Evolutionary conservation across 495 filamentous ascomycete species (phyloP).

Genomic region (Trichocladium antarcticum): DNA sequence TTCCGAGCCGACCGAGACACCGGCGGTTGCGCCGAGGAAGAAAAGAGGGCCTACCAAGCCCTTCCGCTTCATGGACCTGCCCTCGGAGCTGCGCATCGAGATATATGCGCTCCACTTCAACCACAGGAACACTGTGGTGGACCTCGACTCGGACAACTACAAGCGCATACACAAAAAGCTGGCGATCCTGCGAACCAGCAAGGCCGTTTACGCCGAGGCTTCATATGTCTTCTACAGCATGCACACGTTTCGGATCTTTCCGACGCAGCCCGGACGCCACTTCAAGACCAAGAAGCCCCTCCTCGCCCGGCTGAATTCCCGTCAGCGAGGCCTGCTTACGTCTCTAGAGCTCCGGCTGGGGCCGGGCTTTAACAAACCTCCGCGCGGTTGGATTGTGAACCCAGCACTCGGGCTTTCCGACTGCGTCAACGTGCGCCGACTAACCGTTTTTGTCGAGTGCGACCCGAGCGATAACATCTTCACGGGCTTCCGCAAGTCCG

Average conservation of each 20-base stretch:
- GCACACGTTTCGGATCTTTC: constrained; percentile 69
- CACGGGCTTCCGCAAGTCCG: constrained; percentile 57
- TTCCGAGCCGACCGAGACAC: constrained; percentile 6
- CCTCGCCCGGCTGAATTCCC: constrained; percentile 51
- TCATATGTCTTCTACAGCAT: constrained; percentile 62
- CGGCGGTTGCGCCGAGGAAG: constrained; percentile 14
- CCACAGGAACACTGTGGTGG: constrained; percentile 45
- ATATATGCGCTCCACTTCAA: constrained; percentile 57
- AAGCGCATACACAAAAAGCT: constrained; percentile 45
- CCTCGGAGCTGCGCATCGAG: constrained; percentile 61
- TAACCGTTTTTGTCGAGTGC: constrained; percentile 68
- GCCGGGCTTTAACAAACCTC: constrained; percentile 68
- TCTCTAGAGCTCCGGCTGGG: constrained; percentile 69
- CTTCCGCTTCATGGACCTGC: constrained; percentile 69
- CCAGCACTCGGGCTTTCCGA: constrained; percentile 53
- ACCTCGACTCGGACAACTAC: constrained; percentile 58
- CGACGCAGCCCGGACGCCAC: constrained; percentile 55
- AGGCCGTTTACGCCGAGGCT: constrained; percentile 59
- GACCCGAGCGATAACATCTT: constrained; percentile 67
- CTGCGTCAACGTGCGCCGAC: constrained; percentile 45
- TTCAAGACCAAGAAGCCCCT: constrained; percentile 52
- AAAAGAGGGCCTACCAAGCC: constrained; percentile 21
- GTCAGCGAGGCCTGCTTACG: constrained; percentile 54
- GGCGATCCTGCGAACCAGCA: constrained; percentile 51
- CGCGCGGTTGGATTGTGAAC: constrained; percentile 60